Conservation (phyloP, 805 yeast genomes). For the Metschnikowia gelsemii region DNA sequence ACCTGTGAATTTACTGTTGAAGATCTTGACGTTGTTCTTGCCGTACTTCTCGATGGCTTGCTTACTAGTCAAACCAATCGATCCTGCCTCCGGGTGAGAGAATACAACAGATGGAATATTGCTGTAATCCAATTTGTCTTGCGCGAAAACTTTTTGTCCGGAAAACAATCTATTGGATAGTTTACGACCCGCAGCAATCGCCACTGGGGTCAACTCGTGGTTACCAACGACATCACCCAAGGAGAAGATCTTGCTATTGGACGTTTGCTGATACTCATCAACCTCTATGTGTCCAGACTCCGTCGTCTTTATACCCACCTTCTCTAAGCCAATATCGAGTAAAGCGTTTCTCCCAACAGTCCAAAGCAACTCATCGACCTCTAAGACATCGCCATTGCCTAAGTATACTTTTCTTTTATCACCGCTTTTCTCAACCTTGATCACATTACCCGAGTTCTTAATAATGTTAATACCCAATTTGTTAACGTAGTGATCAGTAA, state of each 20-base stretch:
- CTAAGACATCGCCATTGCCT: constrained; percentile 38
- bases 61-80: constrained; percentile 81
- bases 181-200: constrained; percentile 97
- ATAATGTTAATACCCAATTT: constrained; percentile 77
- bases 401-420: constrained; percentile 39
- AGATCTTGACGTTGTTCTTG: constrained; percentile 72
- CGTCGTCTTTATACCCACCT: constrained; percentile 67
- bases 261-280: constrained; percentile 86
- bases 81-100: constrained; percentile 96
- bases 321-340: constrained; percentile 70
- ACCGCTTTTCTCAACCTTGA: constrained; percentile 35
- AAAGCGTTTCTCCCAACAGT: constrained; percentile 88
- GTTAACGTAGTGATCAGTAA: constrained; percentile 77
- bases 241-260: constrained; percentile 69
- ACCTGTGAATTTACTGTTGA: constrained; percentile 79
- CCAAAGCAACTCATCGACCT: constrained; percentile 86
- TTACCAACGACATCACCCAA: constrained; percentile 94
- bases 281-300: constrained; percentile 63
- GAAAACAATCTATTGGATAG: constrained; percentile 84
- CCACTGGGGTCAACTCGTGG: constrained; percentile 95
- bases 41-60: constrained; percentile 82
- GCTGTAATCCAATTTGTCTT: constrained; percentile 78
- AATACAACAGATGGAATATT: constrained; percentile 96
- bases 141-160: constrained; percentile 67
- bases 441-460: constrained; percentile 53